phyloP scores from a whole-genome alignment of 2,329 filamentous ascomycete genomes.

The Verticillium klebahnii region DNA sequence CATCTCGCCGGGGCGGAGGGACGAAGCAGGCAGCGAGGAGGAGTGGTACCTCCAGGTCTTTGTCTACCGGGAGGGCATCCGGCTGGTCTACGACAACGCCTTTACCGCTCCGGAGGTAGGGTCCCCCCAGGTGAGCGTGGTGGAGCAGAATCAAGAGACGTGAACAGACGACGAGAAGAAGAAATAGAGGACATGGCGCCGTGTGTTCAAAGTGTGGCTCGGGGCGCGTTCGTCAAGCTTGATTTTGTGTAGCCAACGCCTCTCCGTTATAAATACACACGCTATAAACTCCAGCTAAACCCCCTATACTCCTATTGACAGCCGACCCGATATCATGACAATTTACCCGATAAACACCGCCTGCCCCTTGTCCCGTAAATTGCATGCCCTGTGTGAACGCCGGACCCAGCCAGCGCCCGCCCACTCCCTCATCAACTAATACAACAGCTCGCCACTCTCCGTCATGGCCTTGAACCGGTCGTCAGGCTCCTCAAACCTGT shows the following conservation, averaged over 20 bases:
- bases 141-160: too few species aligned
- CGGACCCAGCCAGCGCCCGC: not conserved
- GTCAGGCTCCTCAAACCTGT: conserved; percentile 37
- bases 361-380: not conserved
- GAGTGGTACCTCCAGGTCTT: conserved; percentile 12
- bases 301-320: not conserved
- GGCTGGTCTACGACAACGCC: conserved; percentile 9
- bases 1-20: conserved; percentile 3
- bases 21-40: conserved; percentile 8
- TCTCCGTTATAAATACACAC: not conserved
- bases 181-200: not conserved
- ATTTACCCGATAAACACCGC: not conserved
- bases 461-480: conserved; percentile 39
- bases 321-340: not conserved
- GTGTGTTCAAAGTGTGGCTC: not conserved
- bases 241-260: not conserved
- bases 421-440: conserved; percentile 13
- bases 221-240: not conserved
- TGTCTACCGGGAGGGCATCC: conserved; percentile 8
- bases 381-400: not conserved
- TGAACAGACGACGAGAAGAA: too few species aligned
- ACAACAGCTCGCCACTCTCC: conserved; percentile 32
- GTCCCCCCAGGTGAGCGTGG: not conserved
- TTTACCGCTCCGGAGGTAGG: conserved; percentile 4
- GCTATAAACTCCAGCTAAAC: not conserved